These are phyloP conservation scores for Aristolochia fimbriata DNA, from an alignment of 164 flowering plant genomes.

Conservation along the genomic window DNA sequence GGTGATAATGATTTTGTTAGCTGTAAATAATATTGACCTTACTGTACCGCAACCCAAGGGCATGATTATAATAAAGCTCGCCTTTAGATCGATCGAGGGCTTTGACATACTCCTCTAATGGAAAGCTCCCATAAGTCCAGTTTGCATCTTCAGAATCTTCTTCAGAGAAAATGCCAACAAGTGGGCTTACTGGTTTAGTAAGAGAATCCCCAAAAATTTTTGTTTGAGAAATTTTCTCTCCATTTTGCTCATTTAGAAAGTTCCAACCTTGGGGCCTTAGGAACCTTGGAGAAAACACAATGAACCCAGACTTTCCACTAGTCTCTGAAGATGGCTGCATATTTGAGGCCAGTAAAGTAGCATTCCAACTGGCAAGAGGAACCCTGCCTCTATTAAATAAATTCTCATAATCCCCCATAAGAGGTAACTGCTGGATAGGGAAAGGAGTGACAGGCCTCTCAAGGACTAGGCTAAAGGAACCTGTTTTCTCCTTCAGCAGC, in stretches of 20 bases:
- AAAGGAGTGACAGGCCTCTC: constrained; percentile 86
- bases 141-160: constrained; percentile 57
- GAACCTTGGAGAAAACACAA: constrained; percentile 53
- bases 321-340: constrained; percentile 36
- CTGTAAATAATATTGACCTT: constrained; percentile 46
- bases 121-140: constrained; percentile 89
- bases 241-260: constrained; percentile 29
- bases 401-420: constrained; percentile 34
- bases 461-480: constrained; percentile 61
- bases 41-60: constrained; percentile 82
- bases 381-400: constrained; percentile 63
- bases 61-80: constrained; percentile 74
- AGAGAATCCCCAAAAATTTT: constrained; percentile 12
- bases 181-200: constrained; percentile 29
- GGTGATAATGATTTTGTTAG: neutral
- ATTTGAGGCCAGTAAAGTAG: constrained; percentile 30
- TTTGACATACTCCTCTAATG: constrained; percentile 76
- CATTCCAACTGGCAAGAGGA: constrained; percentile 65
- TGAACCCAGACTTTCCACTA: constrained; percentile 66
- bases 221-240: constrained; percentile 12
- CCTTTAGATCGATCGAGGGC: constrained; percentile 86
- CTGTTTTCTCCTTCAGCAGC: constrained; percentile 47
- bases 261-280: constrained; percentile 45
- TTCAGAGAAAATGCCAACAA: constrained; percentile 54
- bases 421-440: constrained; percentile 70